phyloP scores from a whole-genome alignment of 1,139 yeast species.

The Suhomyces bolitotheri region DNA sequence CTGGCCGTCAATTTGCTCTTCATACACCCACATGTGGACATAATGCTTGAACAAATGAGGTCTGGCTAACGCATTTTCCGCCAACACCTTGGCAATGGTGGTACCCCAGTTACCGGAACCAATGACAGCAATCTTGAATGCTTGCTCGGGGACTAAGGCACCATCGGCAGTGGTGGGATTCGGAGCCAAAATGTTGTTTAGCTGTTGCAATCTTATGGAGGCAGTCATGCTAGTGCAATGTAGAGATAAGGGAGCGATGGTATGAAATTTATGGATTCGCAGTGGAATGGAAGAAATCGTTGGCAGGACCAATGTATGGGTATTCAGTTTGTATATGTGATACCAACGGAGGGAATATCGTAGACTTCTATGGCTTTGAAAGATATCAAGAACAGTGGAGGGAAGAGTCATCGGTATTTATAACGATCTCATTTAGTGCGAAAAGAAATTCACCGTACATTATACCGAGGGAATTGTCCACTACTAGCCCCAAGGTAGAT shows the following conservation, averaged over 20 bases:
- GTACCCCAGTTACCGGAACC: slow-evolving; percentile 57
- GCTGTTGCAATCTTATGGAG: slow-evolving; percentile 40
- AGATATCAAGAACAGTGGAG: no score
- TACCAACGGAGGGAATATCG: no score
- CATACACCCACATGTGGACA: slow-evolving; percentile 52
- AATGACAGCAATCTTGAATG: slow-evolving; percentile 43
- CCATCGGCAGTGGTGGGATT: slow-evolving; percentile 21
- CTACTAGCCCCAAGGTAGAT: no score
- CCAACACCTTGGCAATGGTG: slow-evolving; percentile 47
- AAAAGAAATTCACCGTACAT: slow-evolving; percentile 1
- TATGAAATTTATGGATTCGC: no score
- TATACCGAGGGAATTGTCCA: slow-evolving; percentile 6
- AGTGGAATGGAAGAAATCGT: no score
- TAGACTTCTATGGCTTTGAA: no score
- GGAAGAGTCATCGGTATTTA: slow-evolving; percentile 1
- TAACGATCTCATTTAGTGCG: not conserved
- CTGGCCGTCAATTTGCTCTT: slow-evolving; percentile 44
- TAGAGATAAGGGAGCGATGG: no score
- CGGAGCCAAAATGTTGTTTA: slow-evolving; percentile 37
- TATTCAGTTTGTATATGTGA: no score
- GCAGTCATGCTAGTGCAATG: slow-evolving; percentile 18
- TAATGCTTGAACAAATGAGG: slow-evolving; percentile 40
- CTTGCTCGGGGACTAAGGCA: slow-evolving; percentile 28
- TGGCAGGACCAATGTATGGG: no score
- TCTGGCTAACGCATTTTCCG: slow-evolving; percentile 44